Evolutionary conservation across 306 rosid genomes (phyloP).

Genomic region (Acmispon strigosus): DNA sequence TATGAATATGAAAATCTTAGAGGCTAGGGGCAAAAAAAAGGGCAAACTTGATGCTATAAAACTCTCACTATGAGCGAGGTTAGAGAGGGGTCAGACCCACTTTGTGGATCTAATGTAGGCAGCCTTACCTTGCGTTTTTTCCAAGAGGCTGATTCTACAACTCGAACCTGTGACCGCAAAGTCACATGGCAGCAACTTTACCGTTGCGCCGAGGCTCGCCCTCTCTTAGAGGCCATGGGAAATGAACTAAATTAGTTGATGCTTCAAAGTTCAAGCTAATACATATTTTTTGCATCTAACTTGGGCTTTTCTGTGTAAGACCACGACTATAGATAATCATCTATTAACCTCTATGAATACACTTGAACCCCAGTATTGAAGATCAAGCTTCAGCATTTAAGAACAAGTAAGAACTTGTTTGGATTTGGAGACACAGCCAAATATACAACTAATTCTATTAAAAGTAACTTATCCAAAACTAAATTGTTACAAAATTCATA

Average conservation of each 20-base stretch:
- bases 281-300: conserved; percentile 13
- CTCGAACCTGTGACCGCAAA: no score
- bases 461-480: not conserved
- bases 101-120: no score
- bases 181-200: no score
- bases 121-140: no score
- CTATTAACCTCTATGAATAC: not conserved
- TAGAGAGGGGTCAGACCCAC: no score
- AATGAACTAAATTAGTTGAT: conserved; percentile 5
- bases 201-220: no score
- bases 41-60: no score
- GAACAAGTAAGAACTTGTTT: not conserved
- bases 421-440: not conserved
- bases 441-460: not conserved
- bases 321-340: conserved; percentile 12
- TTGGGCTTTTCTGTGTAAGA: not conserved
- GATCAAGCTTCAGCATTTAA: not conserved
- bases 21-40: no score
- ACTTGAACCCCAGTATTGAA: not conserved
- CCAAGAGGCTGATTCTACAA: no score
- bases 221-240: conserved; percentile 4
- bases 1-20: conserved; percentile 25
- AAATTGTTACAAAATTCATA: not conserved
- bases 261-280: not conserved
- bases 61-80: no score